Conservation (phyloP, 768 basidiomycete species). For the Tephrocybe sp. region DNA sequence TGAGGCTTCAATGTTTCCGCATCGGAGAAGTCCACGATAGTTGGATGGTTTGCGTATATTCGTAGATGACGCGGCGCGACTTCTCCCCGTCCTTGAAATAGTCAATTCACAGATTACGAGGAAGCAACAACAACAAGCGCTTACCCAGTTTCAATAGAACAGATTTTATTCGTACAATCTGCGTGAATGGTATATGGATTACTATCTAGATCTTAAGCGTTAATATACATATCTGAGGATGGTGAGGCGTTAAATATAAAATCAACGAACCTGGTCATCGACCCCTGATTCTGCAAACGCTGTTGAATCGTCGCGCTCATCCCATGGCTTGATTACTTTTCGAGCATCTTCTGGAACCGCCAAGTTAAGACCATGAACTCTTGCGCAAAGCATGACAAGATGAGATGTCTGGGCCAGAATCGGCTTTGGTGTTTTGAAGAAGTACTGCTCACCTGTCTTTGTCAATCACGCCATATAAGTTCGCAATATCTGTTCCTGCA, state of each 20-base stretch:
- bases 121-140: slow-evolving; percentile 14
- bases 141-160: slow-evolving; percentile 74
- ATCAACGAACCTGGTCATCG: slow-evolving; percentile 72
- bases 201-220: slow-evolving; percentile 51
- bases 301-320: slow-evolving; percentile 64
- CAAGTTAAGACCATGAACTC: slow-evolving; percentile 79
- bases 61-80: slow-evolving; percentile 70
- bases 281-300: slow-evolving; percentile 75
- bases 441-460: slow-evolving; percentile 55
- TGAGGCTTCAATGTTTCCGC: slow-evolving; percentile 69
- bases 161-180: slow-evolving; percentile 75
- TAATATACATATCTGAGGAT: slow-evolving; percentile 7
- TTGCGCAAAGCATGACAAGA: slow-evolving; percentile 33
- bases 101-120: neutral
- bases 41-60: slow-evolving; percentile 70
- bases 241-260: too few species aligned
- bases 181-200: slow-evolving; percentile 76
- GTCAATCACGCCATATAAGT: slow-evolving; percentile 59
- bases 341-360: slow-evolving; percentile 79
- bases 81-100: slow-evolving; percentile 61
- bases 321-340: slow-evolving; percentile 78
- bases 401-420: slow-evolving; percentile 18
- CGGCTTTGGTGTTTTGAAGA: slow-evolving; percentile 1
- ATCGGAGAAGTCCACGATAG: slow-evolving; percentile 76
- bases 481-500: slow-evolving; percentile 47